phyloP scores from a whole-genome alignment of 768 basidiomycete species.

The Suillus spraguei region DNA sequence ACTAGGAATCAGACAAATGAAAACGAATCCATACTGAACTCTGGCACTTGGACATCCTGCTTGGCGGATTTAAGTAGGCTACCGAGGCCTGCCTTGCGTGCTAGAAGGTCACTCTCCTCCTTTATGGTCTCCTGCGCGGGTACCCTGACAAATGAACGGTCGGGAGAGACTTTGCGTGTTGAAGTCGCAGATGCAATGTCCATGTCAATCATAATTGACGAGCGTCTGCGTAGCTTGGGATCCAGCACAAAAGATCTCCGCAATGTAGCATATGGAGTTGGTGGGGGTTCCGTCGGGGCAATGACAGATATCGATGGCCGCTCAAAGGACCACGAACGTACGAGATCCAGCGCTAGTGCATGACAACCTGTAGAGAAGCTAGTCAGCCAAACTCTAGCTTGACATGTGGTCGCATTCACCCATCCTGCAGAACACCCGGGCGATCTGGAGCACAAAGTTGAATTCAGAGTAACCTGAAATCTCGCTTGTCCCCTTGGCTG shows the following conservation, averaged over 20 bases:
- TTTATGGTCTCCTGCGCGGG: conserved; percentile 35
- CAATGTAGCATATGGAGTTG: conserved; percentile 43
- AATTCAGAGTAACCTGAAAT: conserved; percentile 89
- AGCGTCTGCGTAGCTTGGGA: conserved; percentile 57
- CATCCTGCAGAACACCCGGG: conserved; percentile 92
- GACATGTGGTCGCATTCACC: conserved; percentile 52
- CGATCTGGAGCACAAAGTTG: conserved; percentile 94
- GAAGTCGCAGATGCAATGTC: conserved; percentile 66
- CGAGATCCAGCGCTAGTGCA: conserved; percentile 85
- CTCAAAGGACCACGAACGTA: conserved; percentile 90
- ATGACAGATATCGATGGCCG: conserved; percentile 56
- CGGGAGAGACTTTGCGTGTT: conserved; percentile 57
- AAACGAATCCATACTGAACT: conserved; percentile 89
- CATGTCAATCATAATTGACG: conserved; percentile 90
- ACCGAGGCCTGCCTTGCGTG: conserved; percentile 75
- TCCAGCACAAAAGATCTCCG: conserved; percentile 53
- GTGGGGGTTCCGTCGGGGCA: conserved; percentile 24
- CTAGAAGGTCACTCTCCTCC: conserved; percentile 61
- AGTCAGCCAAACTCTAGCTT: conserved; percentile 7
- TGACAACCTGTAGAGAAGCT: conserved; percentile 72
- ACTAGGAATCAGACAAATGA: conserved; percentile 57
- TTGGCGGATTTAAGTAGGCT: conserved; percentile 91
- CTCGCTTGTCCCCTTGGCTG: conserved; percentile 90
- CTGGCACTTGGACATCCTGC: conserved; percentile 81
- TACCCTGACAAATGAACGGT: conserved; percentile 24